Base-by-base conservation (phyloP, 2,329 filamentous ascomycete genomes). In the Capronia epimyces region DNA sequence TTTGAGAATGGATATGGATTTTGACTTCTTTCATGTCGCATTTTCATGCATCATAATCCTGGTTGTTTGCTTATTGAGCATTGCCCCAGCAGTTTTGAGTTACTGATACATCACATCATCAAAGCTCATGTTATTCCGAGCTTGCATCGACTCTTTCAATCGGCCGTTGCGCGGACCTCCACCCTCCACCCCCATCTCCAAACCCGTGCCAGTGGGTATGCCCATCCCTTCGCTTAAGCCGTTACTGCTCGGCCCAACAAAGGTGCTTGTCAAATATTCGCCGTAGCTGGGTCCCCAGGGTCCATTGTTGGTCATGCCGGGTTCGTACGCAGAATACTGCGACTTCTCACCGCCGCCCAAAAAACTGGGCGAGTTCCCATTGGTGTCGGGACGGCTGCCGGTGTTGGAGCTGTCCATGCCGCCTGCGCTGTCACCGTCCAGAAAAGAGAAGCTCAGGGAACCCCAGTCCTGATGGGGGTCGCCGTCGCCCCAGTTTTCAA, bases 401-500 rank as follows among this genome's bases (percentile, higher is more conserved):
- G 27, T 21, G 39, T 20, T 43, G 15, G 24, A 15, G n/a, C 10
- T 41, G 36, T 49, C 50, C 7, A 8, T 12, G 13, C 29, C 29
- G 29, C 29, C 29, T 3, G 7, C 29, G 42, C 52, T 46, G 4
- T 41, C 46, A 36, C 50, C 52, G 29, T 55, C 56, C 20, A 55
- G 56, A 50, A 55, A 53, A 7, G 41, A 53, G n/a, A 57, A 25
- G 22, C 56, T 55, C 21, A 61, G 44, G 9, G 39, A 53, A 3
- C 45, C 44, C 57, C 58, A 61, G 25, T 60, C 59, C 22, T 47
- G 52, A n/a, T 39, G 43, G 3, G 57, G 49, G 2, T 62, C 64
- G 16, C 56, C 34, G 34, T 18, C 34, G 12, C 34, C 60, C 81
- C 82, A 86, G 48, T 81, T 82, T 21, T 78, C 82, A 56, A 85